phyloP scores from a whole-genome alignment of 305 asterid species.

The Ajuga reptans region DNA sequence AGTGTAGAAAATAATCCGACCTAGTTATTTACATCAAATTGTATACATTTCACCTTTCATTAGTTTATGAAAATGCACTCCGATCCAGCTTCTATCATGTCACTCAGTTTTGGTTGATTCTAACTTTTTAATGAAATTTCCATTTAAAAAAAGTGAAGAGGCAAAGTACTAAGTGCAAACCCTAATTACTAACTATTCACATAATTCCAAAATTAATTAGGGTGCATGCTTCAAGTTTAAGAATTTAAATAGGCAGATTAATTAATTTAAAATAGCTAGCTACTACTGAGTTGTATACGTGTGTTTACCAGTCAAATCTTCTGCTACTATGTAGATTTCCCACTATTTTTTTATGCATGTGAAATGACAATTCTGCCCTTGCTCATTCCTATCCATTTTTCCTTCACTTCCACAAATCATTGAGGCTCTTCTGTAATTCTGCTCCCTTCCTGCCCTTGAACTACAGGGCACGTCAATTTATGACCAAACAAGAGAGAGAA shows the following conservation, averaged over 20 bases:
- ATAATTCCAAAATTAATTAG: neutral
- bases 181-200: neutral
- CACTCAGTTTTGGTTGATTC: too few relatives aligned
- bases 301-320: constrained; percentile 10
- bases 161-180: neutral
- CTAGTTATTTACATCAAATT: too few relatives aligned
- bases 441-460: constrained; percentile 30
- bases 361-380: constrained; percentile 26
- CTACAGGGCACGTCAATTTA: constrained; percentile 31
- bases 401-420: constrained; percentile 17
- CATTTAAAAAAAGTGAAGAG: too few relatives aligned
- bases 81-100: too few relatives aligned
- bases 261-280: neutral
- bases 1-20: too few relatives aligned
- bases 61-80: too few relatives aligned
- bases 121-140: too few relatives aligned
- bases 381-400: constrained; percentile 17
- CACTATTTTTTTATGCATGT: neutral
- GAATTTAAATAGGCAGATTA: constrained; percentile 5
- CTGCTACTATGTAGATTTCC: neutral
- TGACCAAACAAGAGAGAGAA: too few relatives aligned
- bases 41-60: too few relatives aligned
- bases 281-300: constrained; percentile 8
- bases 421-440: constrained; percentile 42
- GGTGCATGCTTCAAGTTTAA: neutral